Percentiles rank a stretch among this genome's conserved stretches.
These are phyloP conservation scores for Naganishia vishniacii DNA, from an alignment of 768 basidiomycete species.

Conservation along the genomic window DNA sequence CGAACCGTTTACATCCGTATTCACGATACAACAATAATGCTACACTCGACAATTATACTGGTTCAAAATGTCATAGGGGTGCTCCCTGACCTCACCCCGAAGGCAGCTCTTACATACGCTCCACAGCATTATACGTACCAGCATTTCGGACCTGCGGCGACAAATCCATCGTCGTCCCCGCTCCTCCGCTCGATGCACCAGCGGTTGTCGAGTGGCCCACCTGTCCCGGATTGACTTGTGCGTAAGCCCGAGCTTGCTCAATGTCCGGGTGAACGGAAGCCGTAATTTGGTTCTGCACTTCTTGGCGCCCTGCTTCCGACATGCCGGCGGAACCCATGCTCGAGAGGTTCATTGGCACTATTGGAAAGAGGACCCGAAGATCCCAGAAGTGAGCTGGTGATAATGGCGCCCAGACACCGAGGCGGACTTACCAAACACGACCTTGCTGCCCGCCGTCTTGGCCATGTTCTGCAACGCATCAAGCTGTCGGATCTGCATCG, in stretches of 20 bases:
- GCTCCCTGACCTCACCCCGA: too few relatives aligned
- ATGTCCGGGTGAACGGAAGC: slow-evolving; percentile 8
- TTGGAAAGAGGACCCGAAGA: not conserved
- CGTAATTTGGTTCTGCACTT: slow-evolving; percentile 18
- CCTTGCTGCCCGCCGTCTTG: slow-evolving; percentile 77
- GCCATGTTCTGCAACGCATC: slow-evolving; percentile 96
- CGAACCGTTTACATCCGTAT: too few relatives aligned
- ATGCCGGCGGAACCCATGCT: slow-evolving; percentile 4
- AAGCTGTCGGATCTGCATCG: slow-evolving; percentile 96
- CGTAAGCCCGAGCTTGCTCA: slow-evolving; percentile 14
- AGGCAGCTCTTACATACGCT: not conserved
- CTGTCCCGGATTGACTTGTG: slow-evolving; percentile 7
- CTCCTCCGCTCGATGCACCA: not conserved
- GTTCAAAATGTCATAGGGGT: too few relatives aligned
- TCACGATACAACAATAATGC: too few relatives aligned
- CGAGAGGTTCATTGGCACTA: slow-evolving; percentile 7
- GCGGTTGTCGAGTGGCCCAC: not conserved
- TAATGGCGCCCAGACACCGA: too few relatives aligned
- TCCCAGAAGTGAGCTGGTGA: too few relatives aligned
- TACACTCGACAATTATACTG: too few relatives aligned
- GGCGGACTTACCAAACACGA: slow-evolving; percentile 62
- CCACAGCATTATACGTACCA: slow-evolving; percentile 11
- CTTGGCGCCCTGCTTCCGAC: slow-evolving; percentile 12
- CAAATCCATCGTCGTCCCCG: slow-evolving; percentile 10
- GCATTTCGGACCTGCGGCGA: slow-evolving; percentile 9